Evolutionary conservation across 2,329 filamentous ascomycete species (phyloP).

Genomic region (Sporothrix curviconia): DNA sequence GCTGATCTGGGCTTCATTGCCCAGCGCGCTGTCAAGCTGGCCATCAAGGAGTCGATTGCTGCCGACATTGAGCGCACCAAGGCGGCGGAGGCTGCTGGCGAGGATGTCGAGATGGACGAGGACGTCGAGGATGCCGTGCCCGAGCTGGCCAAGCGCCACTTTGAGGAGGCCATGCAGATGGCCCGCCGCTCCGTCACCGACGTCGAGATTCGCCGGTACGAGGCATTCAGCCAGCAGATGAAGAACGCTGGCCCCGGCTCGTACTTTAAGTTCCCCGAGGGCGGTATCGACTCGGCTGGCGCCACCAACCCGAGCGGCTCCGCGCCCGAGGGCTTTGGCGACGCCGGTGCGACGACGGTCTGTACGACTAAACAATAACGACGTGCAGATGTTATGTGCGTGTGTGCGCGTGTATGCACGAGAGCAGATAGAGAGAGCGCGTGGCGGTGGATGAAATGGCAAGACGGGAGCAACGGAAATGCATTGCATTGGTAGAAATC

Average conservation of each 20-base stretch:
- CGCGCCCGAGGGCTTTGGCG: constrained; percentile 55
- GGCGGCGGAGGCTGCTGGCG: constrained; percentile 78
- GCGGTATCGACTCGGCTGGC: constrained; percentile 62
- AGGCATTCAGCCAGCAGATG: constrained; percentile 98
- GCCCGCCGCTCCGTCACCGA: constrained; percentile 91
- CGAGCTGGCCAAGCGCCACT: constrained; percentile 91
- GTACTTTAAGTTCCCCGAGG: constrained; percentile 94
- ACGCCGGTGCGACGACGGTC: constrained; percentile 87
- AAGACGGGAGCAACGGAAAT: not conserved
- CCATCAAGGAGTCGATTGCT: constrained; percentile 94
- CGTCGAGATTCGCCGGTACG: constrained; percentile 95
- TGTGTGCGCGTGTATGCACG: constrained; percentile 37
- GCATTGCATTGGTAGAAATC: not conserved
- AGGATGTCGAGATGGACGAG: constrained; percentile 76
- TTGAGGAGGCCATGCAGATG: constrained; percentile 96
- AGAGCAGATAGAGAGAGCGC: not conserved
- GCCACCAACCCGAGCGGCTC: constrained; percentile 40
- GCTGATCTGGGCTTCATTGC: constrained; percentile 99
- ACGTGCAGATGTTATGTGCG: too few species aligned
- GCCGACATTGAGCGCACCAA: constrained; percentile 84
- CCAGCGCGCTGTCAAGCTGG: constrained; percentile 97
- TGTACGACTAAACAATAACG: constrained; percentile 71
- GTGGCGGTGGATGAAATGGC: constrained; percentile 47
- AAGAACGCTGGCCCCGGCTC: constrained; percentile 94
- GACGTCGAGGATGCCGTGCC: constrained; percentile 88